Evolutionary conservation across 192 early-diverging fungal species (phyloP), one percentile per base, ranked within the genome.

Genomic region (Backusella tarrabulga): DNA sequence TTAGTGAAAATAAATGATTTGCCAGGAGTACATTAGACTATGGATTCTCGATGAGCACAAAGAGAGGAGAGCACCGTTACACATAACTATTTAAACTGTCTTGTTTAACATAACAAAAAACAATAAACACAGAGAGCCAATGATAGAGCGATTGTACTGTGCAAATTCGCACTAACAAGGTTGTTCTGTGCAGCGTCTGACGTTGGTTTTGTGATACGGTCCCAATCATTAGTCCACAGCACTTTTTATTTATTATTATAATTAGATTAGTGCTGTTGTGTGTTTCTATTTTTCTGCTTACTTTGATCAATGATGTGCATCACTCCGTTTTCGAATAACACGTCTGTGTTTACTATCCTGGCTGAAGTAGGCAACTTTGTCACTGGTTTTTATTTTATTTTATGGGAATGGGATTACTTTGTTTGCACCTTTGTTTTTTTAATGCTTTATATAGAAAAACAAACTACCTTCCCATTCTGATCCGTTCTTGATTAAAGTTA

Each of bases 71-170:
- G 21, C 4, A 63, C 11, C 1, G 56, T 63, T 63, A 63, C 56
- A 63, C 56, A 9, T 63, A 63, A 26, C 23, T 63, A 63, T 63
- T 63, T 63, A 63, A 63, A 63, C 56, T 63, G 56, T 63, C 56
- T 63, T 63, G 56, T 63, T 29, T 63, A 63, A 63, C 56, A 63
- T 63, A 11, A 63, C 56, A 63, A 63, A 63, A 63, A 29, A 63
- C 56, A 63, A 63, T 63, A 63, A 63, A 63, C 56, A 63, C 26
- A 63, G 56, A 63, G 56, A 63, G 56, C 56, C 56, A 63, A 63
- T 63, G 26, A 63, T 29, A 63, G 23, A 29, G 56, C 11, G 26
- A 63, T 8, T 8, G 4, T 0, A 23, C 56, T 63, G 23, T 8
- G 23, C 11, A 29, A 63, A 63, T 8, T 12, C 7, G 23, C 21